A percentile compares a stretch with the other conserved stretches of the same genome.
These are phyloP conservation scores for Westerdykella aurantiaca DNA, from an alignment of 2,329 filamentous ascomycete genomes.

Conservation along the genomic window DNA sequence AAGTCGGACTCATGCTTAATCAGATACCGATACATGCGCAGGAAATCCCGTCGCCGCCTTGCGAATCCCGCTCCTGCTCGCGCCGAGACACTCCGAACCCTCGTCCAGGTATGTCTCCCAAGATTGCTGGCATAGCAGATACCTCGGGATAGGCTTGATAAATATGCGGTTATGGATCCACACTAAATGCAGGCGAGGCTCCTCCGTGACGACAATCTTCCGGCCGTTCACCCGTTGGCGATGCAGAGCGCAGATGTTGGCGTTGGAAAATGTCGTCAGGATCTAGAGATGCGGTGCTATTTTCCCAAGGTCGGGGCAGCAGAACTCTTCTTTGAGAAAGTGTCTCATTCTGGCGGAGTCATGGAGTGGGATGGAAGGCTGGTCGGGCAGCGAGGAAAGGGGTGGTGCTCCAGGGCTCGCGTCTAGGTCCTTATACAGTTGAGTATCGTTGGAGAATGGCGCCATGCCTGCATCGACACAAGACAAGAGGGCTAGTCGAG, in stretches of 20 bases:
- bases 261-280: constrained; percentile 12
- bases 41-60: constrained; percentile 32
- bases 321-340: constrained; percentile 3
- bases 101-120: constrained; percentile 8
- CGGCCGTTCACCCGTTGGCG: constrained; percentile 15
- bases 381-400: constrained; percentile 2
- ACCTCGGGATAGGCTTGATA: constrained; percentile 17
- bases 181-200: constrained; percentile 13
- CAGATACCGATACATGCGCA: constrained; percentile 41
- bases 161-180: constrained; percentile 16
- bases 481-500: no score
- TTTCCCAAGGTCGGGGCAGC: constrained; percentile 6
- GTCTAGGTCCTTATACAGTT: no score
- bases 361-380: neutral
- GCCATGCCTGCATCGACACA: no score
- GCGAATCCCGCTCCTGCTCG: constrained; percentile 5
- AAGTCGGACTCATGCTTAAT: constrained; percentile 39
- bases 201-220: constrained; percentile 15
- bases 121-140: constrained; percentile 14
- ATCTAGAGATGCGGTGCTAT: constrained; percentile 11
- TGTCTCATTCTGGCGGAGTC: no score
- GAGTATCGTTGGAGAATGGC: no score
- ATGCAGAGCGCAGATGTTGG: constrained; percentile 16
- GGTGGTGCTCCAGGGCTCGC: no score
- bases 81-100: constrained; percentile 3